phyloP scores from a whole-genome alignment of 495 filamentous ascomycete genomes.

The Aspergillus homomorphus region DNA sequence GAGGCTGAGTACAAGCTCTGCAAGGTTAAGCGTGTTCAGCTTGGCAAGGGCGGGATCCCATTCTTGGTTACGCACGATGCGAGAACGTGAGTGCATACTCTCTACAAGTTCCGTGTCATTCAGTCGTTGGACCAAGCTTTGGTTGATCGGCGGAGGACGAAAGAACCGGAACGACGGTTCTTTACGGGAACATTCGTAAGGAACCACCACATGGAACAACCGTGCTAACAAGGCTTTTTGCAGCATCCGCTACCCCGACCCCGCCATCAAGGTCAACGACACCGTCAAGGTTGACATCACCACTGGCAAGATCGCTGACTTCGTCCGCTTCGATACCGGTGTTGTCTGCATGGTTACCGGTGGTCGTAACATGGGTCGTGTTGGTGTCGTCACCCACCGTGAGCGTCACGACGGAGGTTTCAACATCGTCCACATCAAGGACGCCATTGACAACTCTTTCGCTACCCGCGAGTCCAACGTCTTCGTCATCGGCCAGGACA shows the following conservation, averaged over 20 bases:
- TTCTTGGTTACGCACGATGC: conserved; percentile 99
- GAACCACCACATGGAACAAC: conserved; percentile 22
- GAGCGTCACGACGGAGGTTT: conserved; percentile 99
- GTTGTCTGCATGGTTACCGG: conserved; percentile 96
- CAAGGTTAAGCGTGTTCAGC: conserved; percentile 99
- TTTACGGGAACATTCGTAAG: conserved; percentile 37
- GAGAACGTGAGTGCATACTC: conserved; percentile 88
- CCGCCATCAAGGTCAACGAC: conserved; percentile 98
- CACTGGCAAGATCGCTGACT: conserved; percentile 95
- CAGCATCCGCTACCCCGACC: conserved; percentile 99
- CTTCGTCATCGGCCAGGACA: conserved; percentile 94
- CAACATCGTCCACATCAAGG: conserved; percentile 99
- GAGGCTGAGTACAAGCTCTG: conserved; percentile 99
- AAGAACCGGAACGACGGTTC: conserved; percentile 23
- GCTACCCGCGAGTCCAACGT: conserved; percentile 98
- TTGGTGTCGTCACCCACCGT: conserved; percentile 99
- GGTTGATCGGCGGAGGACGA: conserved; percentile 63
- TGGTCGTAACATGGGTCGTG: conserved; percentile 99
- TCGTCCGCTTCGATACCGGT: conserved; percentile 95
- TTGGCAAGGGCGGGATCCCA: conserved; percentile 98
- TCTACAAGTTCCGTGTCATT: conserved; percentile 78
- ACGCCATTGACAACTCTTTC: conserved; percentile 98
- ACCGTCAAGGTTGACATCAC: conserved; percentile 97
- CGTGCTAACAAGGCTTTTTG: conserved; percentile 38
- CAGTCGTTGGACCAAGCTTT: conserved; percentile 99